Evolutionary conservation across 2,329 filamentous ascomycete genomes (phyloP).

Genomic region (Ustulina deusta): DNA sequence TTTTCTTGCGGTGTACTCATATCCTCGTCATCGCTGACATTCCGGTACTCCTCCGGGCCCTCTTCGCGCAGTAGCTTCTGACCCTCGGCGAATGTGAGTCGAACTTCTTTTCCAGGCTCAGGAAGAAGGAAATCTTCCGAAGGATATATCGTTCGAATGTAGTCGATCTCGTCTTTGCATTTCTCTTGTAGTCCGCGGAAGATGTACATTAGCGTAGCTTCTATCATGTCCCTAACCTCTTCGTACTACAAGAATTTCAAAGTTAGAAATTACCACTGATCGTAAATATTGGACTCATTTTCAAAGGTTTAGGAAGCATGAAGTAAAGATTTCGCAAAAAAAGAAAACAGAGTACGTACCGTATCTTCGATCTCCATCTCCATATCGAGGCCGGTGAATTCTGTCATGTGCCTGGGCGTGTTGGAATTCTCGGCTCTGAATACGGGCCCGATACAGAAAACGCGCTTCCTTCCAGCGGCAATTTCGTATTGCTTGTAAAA

Average conservation of each 20-base stretch:
- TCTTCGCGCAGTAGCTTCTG: conserved; percentile 82
- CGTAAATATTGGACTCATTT: not conserved
- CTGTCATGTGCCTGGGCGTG: conserved; percentile 86
- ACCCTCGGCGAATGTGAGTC: conserved; percentile 81
- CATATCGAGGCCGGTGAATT: conserved; percentile 89
- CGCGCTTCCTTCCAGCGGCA: conserved; percentile 79
- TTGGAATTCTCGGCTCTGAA: conserved; percentile 90
- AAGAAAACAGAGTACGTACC: not conserved
- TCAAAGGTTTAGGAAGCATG: not conserved
- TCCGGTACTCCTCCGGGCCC: conserved; percentile 72
- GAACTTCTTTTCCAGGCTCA: conserved; percentile 77
- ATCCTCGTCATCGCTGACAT: conserved; percentile 82
- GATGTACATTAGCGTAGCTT: conserved; percentile 81
- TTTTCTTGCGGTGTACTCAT: conserved; percentile 86
- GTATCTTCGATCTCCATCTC: conserved; percentile 86
- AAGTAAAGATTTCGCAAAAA: not conserved
- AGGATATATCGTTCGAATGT: conserved; percentile 79
- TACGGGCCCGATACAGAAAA: conserved; percentile 83
- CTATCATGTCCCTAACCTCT: conserved; percentile 78
- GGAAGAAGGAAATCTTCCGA: conserved; percentile 83
- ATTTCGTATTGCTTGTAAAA: conserved; percentile 92
- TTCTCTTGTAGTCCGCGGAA: conserved; percentile 78
- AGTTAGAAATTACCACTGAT: not conserved
- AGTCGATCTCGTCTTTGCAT: conserved; percentile 78
- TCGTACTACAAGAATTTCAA: conserved; percentile 66